phyloP scores from a whole-genome alignment of 2,329 filamentous ascomycete genomes.

The Pseudogymnoascus sp. region DNA sequence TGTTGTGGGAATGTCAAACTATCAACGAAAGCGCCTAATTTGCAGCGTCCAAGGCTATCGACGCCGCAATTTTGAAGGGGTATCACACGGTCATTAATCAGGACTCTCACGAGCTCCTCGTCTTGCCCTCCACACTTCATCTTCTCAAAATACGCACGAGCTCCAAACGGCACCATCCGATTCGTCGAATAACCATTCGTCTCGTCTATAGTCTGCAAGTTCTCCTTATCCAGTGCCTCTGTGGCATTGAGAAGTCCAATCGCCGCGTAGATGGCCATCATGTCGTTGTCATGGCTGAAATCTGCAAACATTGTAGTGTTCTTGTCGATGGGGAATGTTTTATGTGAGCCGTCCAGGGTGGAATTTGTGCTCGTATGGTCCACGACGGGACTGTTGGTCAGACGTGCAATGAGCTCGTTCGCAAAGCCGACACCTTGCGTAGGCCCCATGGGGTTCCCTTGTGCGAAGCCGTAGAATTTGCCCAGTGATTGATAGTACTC shows the following conservation, averaged over 20 bases:
- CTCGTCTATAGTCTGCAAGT: constrained; percentile 44
- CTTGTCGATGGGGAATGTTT: constrained; percentile 65
- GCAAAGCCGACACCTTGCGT: constrained; percentile 83
- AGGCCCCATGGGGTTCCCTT: constrained; percentile 70
- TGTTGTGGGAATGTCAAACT: constrained; percentile 66
- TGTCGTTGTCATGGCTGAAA: constrained; percentile 87
- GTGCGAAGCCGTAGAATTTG: constrained; percentile 79
- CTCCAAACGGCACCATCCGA: constrained; percentile 78
- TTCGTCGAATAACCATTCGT: constrained; percentile 66
- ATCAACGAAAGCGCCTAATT: constrained; percentile 62
- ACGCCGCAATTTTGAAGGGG: constrained; percentile 63
- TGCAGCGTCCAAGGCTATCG: constrained; percentile 67
- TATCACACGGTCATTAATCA: constrained; percentile 80
- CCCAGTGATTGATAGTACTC: constrained; percentile 74
- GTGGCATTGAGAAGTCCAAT: constrained; percentile 71
- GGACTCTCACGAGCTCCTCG: constrained; percentile 68
- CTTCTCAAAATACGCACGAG: constrained; percentile 81
- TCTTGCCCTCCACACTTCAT: constrained; percentile 56
- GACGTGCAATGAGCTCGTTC: constrained; percentile 78
- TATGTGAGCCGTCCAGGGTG: constrained; percentile 61
- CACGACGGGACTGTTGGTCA: constrained; percentile 60
- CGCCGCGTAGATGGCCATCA: constrained; percentile 69
- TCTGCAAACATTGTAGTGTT: constrained; percentile 68
- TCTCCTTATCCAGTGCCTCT: constrained; percentile 44
- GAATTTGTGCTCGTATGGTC: constrained; percentile 72